phyloP scores from a whole-genome alignment of 306 rosid genomes.

The Abrus pulchellus region DNA sequence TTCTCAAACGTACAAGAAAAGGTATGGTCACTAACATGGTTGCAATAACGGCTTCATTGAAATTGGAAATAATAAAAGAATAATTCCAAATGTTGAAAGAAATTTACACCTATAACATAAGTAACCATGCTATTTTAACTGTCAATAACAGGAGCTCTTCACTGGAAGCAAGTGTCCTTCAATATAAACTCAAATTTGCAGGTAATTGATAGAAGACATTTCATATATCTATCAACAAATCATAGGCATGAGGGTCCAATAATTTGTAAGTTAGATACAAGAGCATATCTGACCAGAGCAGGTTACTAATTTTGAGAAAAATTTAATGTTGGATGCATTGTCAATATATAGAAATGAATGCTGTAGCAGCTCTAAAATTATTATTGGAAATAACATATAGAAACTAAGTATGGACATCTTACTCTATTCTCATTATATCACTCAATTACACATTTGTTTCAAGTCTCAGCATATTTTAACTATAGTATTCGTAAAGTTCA shows the following conservation, averaged over 20 bases:
- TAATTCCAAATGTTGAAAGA: not conserved
- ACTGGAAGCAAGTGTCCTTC: constrained; percentile 97
- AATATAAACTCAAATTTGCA: constrained; percentile 78
- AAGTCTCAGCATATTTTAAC: not conserved
- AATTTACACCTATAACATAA: constrained; percentile 21
- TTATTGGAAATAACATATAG: constrained; percentile 13
- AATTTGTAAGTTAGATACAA: constrained; percentile 28
- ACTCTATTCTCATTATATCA: constrained; percentile 8
- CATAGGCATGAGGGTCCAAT: constrained; percentile 33
- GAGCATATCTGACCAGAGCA: not conserved
- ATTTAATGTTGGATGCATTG: constrained; percentile 22
- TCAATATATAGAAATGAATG: not conserved
- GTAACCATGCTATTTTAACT: constrained; percentile 41
- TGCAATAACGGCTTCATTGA: constrained; percentile 8
- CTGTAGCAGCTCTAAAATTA: not conserved
- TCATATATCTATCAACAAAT: constrained; percentile 22
- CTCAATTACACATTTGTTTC: not conserved
- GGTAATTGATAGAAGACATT: constrained; percentile 61
- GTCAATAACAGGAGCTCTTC: constrained; percentile 80
- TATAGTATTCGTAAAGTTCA: not conserved
- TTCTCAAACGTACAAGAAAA: constrained; percentile 97
- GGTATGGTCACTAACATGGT: constrained; percentile 57
- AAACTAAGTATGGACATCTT: constrained; percentile 1
- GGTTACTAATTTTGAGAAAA: constrained; percentile 9
- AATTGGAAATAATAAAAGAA: not conserved